phyloP scores from a whole-genome alignment of 345 rosid genomes.

The Boechera divaricarpa region DNA sequence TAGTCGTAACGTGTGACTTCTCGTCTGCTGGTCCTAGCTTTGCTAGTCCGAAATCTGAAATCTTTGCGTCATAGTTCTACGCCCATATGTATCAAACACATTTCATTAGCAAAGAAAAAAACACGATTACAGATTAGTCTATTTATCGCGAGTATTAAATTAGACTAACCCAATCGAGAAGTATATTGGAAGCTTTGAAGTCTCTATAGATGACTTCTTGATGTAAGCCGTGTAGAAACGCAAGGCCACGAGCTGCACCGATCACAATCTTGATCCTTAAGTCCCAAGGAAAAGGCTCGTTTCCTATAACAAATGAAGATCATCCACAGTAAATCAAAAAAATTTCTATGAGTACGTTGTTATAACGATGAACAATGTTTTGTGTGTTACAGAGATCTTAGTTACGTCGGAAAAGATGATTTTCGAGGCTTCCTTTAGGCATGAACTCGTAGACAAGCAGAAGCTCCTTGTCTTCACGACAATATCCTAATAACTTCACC shows the following conservation, averaged over 20 bases:
- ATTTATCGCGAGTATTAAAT: background rate
- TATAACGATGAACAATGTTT: background rate
- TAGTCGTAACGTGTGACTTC: constrained; percentile 79
- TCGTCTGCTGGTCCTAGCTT: constrained; percentile 65
- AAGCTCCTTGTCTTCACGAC: constrained; percentile 76
- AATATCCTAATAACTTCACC: constrained; percentile 77
- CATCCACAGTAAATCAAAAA: background rate
- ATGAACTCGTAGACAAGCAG: constrained; percentile 84
- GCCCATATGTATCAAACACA: constrained; percentile 5
- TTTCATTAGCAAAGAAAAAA: background rate
- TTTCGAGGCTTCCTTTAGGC: constrained; percentile 81
- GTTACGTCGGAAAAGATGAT: constrained; percentile 79
- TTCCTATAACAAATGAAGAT: constrained; percentile 28
- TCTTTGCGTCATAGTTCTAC: constrained; percentile 63
- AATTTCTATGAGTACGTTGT: background rate
- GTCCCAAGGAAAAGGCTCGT: constrained; percentile 83
- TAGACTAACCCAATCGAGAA: constrained; percentile 72
- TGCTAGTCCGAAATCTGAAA: constrained; percentile 77
- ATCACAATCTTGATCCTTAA: constrained; percentile 71
- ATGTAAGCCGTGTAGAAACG: constrained; percentile 72
- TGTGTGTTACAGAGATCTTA: constrained; percentile 40
- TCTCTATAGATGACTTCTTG: constrained; percentile 82
- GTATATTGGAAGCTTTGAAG: constrained; percentile 83
- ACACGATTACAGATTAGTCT: background rate
- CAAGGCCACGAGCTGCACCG: constrained; percentile 86